Evolutionary conservation across 306 rosid genomes (phyloP).

Genomic region (Astragalus glycyphyllos): DNA sequence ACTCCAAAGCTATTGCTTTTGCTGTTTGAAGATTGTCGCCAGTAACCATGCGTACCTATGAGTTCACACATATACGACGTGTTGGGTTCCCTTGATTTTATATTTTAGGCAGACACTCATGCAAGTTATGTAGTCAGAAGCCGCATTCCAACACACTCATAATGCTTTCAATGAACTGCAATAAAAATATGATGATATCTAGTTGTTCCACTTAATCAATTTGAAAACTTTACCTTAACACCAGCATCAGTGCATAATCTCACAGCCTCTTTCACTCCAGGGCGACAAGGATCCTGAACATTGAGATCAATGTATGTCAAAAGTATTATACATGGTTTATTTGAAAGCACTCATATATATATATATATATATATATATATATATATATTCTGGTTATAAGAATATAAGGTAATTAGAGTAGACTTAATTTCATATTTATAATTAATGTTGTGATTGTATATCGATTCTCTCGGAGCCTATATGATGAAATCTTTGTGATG

Average conservation of each 20-base stretch:
- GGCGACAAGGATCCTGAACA: slow-evolving; percentile 92
- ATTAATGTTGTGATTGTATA: no score
- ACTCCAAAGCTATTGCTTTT: slow-evolving; percentile 92
- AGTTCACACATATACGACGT: slow-evolving; percentile 27
- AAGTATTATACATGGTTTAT: slow-evolving; percentile 24
- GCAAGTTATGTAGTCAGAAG: slow-evolving; percentile 32
- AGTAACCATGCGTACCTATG: slow-evolving; percentile 96
- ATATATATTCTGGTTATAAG: no score
- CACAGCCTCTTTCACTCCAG: slow-evolving; percentile 84
- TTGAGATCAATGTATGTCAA: slow-evolving; percentile 15
- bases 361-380: no score
- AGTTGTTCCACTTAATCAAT: slow-evolving; percentile 7
- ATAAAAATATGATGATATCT: slow-evolving; percentile 26
- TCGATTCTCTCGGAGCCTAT: no score
- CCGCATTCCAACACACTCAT: slow-evolving; percentile 20
- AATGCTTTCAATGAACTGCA: slow-evolving; percentile 31
- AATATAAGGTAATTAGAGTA: no score
- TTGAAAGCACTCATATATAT: neutral
- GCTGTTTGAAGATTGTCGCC: slow-evolving; percentile 97
- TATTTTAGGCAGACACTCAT: slow-evolving; percentile 31
- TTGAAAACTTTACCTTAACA: slow-evolving; percentile 66
- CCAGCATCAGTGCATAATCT: slow-evolving; percentile 77
- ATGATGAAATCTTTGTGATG: no score
- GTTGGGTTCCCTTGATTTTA: slow-evolving; percentile 40
- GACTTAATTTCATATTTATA: no score